Evolutionary conservation across 192 early-diverging fungal genomes (phyloP).

Genomic region (Paraglomus brasilianum): DNA sequence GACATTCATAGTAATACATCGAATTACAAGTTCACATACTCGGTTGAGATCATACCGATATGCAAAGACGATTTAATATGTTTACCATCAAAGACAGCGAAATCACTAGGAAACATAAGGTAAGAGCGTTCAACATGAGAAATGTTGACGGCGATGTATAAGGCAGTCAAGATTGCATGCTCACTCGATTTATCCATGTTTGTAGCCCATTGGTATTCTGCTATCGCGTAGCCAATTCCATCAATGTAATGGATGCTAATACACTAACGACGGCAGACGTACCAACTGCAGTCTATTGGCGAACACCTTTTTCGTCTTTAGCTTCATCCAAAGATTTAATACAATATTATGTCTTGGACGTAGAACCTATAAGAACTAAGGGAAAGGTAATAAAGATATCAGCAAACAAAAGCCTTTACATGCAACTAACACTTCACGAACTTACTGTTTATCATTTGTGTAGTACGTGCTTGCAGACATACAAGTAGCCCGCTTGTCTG

Average conservation of each 20-base stretch:
- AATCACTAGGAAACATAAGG: constrained; percentile 77
- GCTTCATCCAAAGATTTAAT: constrained; percentile 76
- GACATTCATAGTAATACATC: constrained; percentile 89
- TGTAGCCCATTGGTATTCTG: constrained; percentile 72
- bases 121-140: background rate
- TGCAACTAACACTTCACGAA: background rate
- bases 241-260: constrained; percentile 86
- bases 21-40: constrained; percentile 97
- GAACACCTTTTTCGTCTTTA: constrained; percentile 73
- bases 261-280: constrained; percentile 74
- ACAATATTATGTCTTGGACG: constrained; percentile 96
- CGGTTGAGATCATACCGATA: constrained; percentile 92
- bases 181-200: background rate
- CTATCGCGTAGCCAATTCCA: constrained; percentile 81
- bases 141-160: background rate
- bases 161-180: background rate
- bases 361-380: constrained; percentile 75
- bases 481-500: constrained; percentile 75
- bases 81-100: constrained; percentile 82
- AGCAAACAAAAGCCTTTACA: background rate
- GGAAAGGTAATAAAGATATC: constrained; percentile 49
- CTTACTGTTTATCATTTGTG: background rate
- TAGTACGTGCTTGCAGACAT: constrained; percentile 80
- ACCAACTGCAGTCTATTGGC: constrained; percentile 77
- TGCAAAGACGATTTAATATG: constrained; percentile 96